Base-by-base conservation (phyloP, 129 eudicot genomes). In the Chrysanthemum makinoi region DNA sequence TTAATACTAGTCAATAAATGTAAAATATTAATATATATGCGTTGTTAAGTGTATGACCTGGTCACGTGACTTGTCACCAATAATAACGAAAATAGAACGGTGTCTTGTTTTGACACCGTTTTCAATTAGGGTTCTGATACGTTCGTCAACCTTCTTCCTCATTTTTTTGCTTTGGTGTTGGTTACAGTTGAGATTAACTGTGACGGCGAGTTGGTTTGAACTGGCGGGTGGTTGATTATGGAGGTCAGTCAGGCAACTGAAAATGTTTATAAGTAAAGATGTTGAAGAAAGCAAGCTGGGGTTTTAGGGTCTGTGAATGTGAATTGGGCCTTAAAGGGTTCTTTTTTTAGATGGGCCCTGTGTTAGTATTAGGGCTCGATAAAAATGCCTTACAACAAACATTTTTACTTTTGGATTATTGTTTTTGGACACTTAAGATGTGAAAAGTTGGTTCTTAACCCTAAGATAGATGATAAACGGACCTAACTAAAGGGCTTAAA, bases 51-150 rank as follows among this genome's bases (percentile, higher is more conserved):
- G 56, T 4, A 48, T 64, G 6, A 62, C 98, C 95, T 89, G 96
- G 85, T 85, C 84, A 4, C 82, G 96, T 6, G 92, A 89, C 75
- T 93, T 89, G 83, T 93, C 98, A n/a, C 98, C 98, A 43, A 93
- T 74, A 15, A 93, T 82, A 62, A 89, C 88, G 74, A 93, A 89
- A 75, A 93, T 78, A 8, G 98, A 93, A 19, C 98, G 96, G 72
- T 89, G 98, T 18, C 88, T 84, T 15, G 73, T 76, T 83, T 84
- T 87, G 68, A 85, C 95, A n/a, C 98, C 98, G 65, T 93, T 93
- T n/a, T 85, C 93, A 26, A 93, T 89, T 35, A 93, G 89, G 66
- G 98, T 89, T 77, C 92, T 74, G 47, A 93, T 84, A 15, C 98
- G 90, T 4, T 87, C 90, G 59, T 93, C 98, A 47, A 89, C 96